Percentiles rank a stretch among this genome's conserved stretches.
Evolutionary conservation across 164 flowering plant species (phyloP).

Genomic region (Cinnamomum chago): DNA sequence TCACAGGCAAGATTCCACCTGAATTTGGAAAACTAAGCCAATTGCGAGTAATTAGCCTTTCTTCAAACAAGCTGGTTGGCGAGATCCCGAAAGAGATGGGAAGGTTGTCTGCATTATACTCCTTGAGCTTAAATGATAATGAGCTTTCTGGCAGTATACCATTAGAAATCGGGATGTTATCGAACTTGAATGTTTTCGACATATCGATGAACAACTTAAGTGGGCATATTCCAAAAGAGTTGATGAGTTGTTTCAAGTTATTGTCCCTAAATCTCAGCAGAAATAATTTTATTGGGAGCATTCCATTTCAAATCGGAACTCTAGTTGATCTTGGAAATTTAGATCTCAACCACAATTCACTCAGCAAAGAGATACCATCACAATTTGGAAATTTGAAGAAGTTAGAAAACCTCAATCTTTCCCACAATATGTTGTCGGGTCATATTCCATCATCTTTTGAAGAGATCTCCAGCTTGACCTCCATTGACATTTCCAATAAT

Average conservation of each 20-base stretch:
- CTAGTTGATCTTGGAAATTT: constrained; percentile 26
- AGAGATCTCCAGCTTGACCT: constrained; percentile 21
- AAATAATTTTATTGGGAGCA: constrained; percentile 38
- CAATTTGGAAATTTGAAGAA: constrained; percentile 30
- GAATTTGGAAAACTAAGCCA: constrained; percentile 29
- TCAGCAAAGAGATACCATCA: constrained; percentile 47
- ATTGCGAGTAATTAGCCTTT: constrained; percentile 18
- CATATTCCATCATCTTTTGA: constrained; percentile 31
- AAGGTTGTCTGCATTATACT: constrained; percentile 12
- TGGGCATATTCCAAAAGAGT: constrained; percentile 22
- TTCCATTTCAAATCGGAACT: constrained; percentile 42
- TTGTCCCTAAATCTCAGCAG: constrained; percentile 30
- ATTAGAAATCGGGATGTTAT: constrained; percentile 14
- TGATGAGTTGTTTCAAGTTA: constrained; percentile 23
- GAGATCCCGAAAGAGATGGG: constrained; percentile 38
- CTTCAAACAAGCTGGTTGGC: constrained; percentile 38
- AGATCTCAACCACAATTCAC: constrained; percentile 53
- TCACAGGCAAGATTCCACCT: constrained; percentile 32
- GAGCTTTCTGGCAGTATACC: constrained; percentile 35
- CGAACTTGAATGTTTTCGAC: constrained; percentile 20
- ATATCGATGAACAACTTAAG: constrained; percentile 27
- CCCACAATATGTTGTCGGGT: constrained; percentile 50
- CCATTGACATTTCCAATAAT: constrained; percentile 50
- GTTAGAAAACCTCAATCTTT: constrained; percentile 44
- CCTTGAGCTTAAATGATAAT: constrained; percentile 32